Evolutionary conservation across 306 rosid genomes (phyloP), one percentile per base, ranked within the genome.

Genomic region (Pterocarpus macrocarpus): DNA sequence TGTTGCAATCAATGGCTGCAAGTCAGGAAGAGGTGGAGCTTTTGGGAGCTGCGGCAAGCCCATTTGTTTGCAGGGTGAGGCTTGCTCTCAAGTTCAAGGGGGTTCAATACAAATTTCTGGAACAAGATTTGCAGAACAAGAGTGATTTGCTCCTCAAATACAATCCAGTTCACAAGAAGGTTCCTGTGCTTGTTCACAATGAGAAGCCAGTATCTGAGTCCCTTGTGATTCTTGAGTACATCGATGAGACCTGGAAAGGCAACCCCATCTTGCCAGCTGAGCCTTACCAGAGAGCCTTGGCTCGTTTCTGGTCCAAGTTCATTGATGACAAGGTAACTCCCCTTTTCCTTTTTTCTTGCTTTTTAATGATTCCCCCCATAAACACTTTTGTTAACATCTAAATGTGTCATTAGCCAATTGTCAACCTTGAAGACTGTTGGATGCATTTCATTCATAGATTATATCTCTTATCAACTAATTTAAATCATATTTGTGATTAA

Each of bases 301-400:
- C 90, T 7, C 89, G 90, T 22, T 92, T 92, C 64, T 92, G 93
- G 94, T 79, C 91, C 39, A 89, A 65, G 34, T 82, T 88, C 81
- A 13, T 90, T 0, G 89, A 92, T 15, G 97, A 87, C 8, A 87
- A 90, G 91, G 94, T 90, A 74, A 64, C 2, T 13, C 0, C 49
- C 0, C 13, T 10, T n/a, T 8, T 16, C 9, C n/a, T 17, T 7
- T n/a, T 55, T 55, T 16, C 2, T 55, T 16, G 7, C 28, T 5
- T 16, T 49, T 14, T 4, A 49, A 10, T 49, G 28, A 22, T 22
- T 22, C 28, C 28, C 28, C 28, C 28, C 28, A 22, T 22, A 22
- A 22, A 22, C 28, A 22, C 28, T 22, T 22, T 22, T 22, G 28
- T 22, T 22, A 22, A 22, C 28, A 44, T 44, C 11, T 44, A 44